Evolutionary conservation across 2,329 filamentous ascomycete species (phyloP).

Genomic region (Lanzia echinophila): DNA sequence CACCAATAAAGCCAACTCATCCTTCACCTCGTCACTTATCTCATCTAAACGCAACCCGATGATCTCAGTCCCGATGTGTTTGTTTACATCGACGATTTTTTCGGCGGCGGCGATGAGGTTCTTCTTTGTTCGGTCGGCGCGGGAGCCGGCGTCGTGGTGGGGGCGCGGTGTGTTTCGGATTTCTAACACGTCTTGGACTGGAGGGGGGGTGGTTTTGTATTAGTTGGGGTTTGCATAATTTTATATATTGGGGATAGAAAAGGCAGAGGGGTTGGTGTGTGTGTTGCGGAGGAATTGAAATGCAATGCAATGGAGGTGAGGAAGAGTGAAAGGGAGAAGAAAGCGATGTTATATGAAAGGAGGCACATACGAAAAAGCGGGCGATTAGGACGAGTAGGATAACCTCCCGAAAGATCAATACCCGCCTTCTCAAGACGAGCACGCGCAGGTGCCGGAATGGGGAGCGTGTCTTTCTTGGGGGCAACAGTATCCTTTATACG

Average conservation of each 20-base stretch:
- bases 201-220: too few species aligned
- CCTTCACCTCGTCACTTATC: constrained; percentile 34
- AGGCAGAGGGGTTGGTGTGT: background rate
- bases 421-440: constrained; percentile 59
- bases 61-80: constrained; percentile 37
- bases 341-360: too few species aligned
- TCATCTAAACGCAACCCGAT: constrained; percentile 35
- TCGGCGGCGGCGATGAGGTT: constrained; percentile 53
- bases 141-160: constrained; percentile 54
- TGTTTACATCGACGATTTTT: constrained; percentile 48
- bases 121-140: constrained; percentile 60
- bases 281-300: background rate
- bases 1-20: constrained; percentile 38
- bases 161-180: constrained; percentile 52
- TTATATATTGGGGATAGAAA: too few species aligned
- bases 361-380: constrained; percentile 48
- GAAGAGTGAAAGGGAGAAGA: background rate
- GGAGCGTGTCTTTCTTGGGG: constrained; percentile 51
- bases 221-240: too few species aligned
- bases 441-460: constrained; percentile 50
- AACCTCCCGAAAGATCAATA: constrained; percentile 62
- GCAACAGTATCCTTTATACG: background rate
- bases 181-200: constrained; percentile 58
- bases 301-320: background rate
- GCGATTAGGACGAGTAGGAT: constrained; percentile 61